phyloP scores from a whole-genome alignment of 345 rosid species.

The Salix arbutifolia region DNA sequence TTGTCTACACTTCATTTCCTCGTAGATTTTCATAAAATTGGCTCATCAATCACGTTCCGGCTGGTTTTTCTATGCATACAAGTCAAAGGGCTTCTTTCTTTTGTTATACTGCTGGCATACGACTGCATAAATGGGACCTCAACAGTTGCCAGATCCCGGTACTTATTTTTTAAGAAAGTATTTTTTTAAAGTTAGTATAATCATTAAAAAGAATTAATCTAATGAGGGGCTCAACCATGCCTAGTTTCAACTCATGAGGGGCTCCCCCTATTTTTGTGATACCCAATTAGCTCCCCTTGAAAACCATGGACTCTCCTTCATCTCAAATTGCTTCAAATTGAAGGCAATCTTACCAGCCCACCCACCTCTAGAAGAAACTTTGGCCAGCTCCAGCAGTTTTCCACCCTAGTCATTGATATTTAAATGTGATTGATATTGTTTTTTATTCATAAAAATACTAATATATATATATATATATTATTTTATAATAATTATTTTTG shows the following conservation, averaged over 20 bases:
- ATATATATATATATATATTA: no score
- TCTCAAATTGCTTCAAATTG: not conserved
- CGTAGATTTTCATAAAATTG: no score
- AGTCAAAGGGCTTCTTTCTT: not conserved
- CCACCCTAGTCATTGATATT: not conserved
- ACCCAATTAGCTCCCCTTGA: not conserved
- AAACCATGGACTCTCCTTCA: not conserved
- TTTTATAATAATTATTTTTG: no score
- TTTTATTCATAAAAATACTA: no score
- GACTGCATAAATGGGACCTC: not conserved
- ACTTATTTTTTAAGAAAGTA: no score
- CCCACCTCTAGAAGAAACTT: not conserved
- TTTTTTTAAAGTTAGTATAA: no score
- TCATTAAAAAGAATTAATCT: no score
- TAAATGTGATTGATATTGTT: no score
- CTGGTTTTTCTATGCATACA: not conserved
- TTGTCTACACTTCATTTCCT: conserved; percentile 1
- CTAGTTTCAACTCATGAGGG: not conserved
- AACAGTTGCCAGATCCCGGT: not conserved
- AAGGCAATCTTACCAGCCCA: not conserved
- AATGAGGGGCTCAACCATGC: not conserved
- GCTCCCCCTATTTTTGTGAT: not conserved
- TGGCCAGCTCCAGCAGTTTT: not conserved
- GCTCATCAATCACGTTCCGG: not conserved
- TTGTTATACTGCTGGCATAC: not conserved